Conservation (phyloP, 805 yeast genomes). For the Saccharomyces mikatae region DNA sequence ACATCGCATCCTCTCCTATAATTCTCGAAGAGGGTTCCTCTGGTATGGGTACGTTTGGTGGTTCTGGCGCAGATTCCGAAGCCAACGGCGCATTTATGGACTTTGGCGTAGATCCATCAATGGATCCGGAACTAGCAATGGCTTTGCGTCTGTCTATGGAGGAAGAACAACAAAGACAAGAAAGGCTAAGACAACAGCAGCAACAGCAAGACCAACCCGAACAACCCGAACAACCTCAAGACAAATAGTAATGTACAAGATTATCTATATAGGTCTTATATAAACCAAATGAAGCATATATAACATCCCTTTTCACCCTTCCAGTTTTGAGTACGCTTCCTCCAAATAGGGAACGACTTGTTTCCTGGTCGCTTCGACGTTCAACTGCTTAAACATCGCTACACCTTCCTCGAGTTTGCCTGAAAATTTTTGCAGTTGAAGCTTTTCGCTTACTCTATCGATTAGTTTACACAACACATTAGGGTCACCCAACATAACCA, state of each 20-base stretch:
- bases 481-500: slow-evolving; percentile 26
- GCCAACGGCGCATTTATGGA: slow-evolving; percentile 50
- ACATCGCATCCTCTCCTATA: slow-evolving; percentile 67
- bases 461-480: background rate
- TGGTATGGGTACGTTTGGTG: slow-evolving; percentile 40
- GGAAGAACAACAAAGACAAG: slow-evolving; percentile 90
- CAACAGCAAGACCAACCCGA: slow-evolving; percentile 8
- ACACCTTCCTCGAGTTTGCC: slow-evolving; percentile 1
- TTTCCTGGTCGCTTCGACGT: slow-evolving; percentile 65
- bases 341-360: slow-evolving; percentile 65
- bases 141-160: slow-evolving; percentile 91
- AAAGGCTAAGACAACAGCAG: slow-evolving; percentile 45
- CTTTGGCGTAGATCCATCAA: slow-evolving; percentile 72
- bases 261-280: background rate
- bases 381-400: slow-evolving; percentile 38
- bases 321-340: slow-evolving; percentile 11
- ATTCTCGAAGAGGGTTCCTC: slow-evolving; percentile 52
- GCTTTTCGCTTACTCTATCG: background rate
- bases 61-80: slow-evolving; percentile 26
- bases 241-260: background rate
- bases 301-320: background rate
- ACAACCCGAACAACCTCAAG: slow-evolving; percentile 1
- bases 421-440: background rate
- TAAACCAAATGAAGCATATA: background rate
- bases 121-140: slow-evolving; percentile 95